phyloP scores from a whole-genome alignment of 306 rosid species.

The Acacia crassicarpa region DNA sequence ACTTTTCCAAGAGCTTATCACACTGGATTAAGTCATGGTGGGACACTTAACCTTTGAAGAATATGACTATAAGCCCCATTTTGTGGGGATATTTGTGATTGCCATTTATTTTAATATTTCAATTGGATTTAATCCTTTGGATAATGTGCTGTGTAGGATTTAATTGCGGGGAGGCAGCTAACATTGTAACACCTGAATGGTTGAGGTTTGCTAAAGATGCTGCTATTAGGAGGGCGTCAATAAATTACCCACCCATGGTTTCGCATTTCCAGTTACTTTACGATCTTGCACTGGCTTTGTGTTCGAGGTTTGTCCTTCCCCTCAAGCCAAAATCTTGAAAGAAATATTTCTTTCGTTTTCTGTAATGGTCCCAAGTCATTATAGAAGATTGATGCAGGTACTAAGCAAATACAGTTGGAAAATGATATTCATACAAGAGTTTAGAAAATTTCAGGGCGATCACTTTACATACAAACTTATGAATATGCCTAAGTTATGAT shows the following conservation, averaged over 20 bases:
- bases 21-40: constrained; percentile 99
- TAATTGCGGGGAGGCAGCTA: constrained; percentile 97
- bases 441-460: constrained; percentile 13
- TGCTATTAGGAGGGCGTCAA: constrained; percentile 96
- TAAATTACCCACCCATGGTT: constrained; percentile 97
- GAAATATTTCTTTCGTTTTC: constrained; percentile 15
- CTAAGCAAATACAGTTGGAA: constrained; percentile 16
- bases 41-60: constrained; percentile 35
- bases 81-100: background rate
- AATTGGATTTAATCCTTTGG: constrained; percentile 36
- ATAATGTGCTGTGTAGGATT: constrained; percentile 61
- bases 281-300: constrained; percentile 90
- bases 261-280: constrained; percentile 97
- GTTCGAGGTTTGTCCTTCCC: constrained; percentile 76
- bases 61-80: background rate
- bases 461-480: constrained; percentile 10
- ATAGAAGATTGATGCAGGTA: constrained; percentile 7
- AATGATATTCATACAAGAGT: constrained; percentile 3
- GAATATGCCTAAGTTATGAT: background rate
- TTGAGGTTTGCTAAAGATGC: constrained; percentile 95
- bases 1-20: constrained; percentile 99
- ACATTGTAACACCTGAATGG: constrained; percentile 99
- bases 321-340: constrained; percentile 9
- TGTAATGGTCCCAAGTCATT: background rate
- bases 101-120: constrained; percentile 19